Evolutionary conservation across 2,329 filamentous ascomycete species (phyloP).

Genomic region (Podosphaera fusca): DNA sequence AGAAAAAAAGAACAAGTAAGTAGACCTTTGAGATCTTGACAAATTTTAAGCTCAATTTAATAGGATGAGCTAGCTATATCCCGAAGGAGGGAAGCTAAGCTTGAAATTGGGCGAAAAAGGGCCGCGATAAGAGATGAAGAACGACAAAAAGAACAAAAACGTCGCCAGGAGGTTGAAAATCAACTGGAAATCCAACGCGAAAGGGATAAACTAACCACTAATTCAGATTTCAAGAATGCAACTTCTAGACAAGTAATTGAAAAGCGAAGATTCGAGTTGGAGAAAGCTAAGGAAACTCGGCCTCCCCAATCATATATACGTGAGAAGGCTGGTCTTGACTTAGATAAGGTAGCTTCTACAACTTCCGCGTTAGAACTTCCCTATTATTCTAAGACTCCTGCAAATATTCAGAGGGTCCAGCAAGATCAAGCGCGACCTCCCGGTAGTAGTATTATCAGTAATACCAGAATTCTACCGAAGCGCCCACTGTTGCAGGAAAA

Average conservation of each 20-base stretch:
- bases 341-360: conserved; percentile 1
- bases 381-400: conserved; percentile 3
- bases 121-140: conserved; percentile 43
- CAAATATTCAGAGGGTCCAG: not conserved
- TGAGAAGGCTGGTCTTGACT: conserved; percentile 24
- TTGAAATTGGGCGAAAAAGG: conserved; percentile 57
- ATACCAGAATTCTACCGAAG: conserved; percentile 49
- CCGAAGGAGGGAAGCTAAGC: conserved; percentile 59
- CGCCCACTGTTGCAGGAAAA: conserved; percentile 44
- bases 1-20: conserved; percentile 52
- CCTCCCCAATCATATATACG: conserved; percentile 37
- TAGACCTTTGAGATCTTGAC: not conserved
- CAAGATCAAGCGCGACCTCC: conserved; percentile 22
- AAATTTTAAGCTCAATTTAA: not conserved
- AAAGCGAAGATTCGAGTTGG: conserved; percentile 26
- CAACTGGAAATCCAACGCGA: conserved; percentile 21
- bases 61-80: conserved; percentile 58
- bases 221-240: conserved; percentile 41
- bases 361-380: conserved; percentile 9
- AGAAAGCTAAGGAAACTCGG: conserved; percentile 40
- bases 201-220: conserved; percentile 16
- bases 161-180: conserved; percentile 34
- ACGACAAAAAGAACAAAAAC: conserved; percentile 31
- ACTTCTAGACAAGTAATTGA: conserved; percentile 34
- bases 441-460: conserved; percentile 18